Base-by-base conservation (phyloP, 495 filamentous ascomycete species). In the Cryomyces minteri region DNA sequence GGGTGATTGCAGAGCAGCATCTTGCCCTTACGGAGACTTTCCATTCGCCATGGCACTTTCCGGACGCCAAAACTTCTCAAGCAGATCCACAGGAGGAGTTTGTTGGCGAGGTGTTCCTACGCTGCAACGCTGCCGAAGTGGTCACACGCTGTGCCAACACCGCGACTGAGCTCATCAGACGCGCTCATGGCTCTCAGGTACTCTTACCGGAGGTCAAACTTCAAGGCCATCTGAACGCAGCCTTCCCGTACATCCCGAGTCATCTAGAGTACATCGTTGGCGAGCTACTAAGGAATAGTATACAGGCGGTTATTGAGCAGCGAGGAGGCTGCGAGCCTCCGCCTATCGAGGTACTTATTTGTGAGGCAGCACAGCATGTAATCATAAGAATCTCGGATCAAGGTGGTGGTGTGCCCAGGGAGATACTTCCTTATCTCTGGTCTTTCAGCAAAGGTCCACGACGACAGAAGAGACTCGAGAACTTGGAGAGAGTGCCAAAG, bases 251-350 rank as follows among this genome's bases (percentile, higher is more conserved):
- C 50, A 96, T 96, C 48, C 73, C 92, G 14, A 88, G 80, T 53
- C 92, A 96, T 58, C 69, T 99, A 42, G 86, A 99, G 63, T 99
- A 96, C 57, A 95, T 96, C 54, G 74, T 96, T 46, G 87, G 90
- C 33, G 90, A 99, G 62, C 77, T 99, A 8, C 70, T 99, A 12
- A 79, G 90, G 46, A 99, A 99, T 62, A 88, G 84, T 0, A 79
- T 99, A 28, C 87, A 96, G 60, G 88, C 86, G 25, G 79, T 88
- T 4, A 76, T 87, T 34, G 90, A 94, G 54, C 76, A 74, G 53
- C 54, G 62, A 28, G 56, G 59, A 7, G 40, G 60, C 14, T 47
- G 58, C 4, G 57, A 63, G 0, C 79, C 81, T 5, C 83, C 86
- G 0, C 85, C 88, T 4, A 90, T 99, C 53, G 79, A 93, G 50